These are phyloP conservation scores for Suillus discolor DNA, from an alignment of 768 basidiomycete genomes.

Conservation along the genomic window DNA sequence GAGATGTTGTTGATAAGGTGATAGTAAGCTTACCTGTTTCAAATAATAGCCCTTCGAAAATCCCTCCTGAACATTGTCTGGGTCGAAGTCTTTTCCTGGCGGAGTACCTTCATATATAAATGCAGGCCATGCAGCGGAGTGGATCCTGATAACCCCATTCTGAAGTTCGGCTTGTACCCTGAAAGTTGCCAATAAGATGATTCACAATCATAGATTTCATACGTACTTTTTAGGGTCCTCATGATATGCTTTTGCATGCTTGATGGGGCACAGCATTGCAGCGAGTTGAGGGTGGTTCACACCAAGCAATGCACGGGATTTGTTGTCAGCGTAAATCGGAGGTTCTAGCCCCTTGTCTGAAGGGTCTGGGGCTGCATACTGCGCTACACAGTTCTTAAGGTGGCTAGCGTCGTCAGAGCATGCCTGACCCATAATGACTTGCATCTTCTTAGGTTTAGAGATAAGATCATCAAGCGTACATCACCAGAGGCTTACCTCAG, in stretches of 20 bases:
- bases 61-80: neutral
- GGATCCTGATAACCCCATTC: neutral
- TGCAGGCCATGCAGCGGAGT: constrained; percentile 4
- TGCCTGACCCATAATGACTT: no score
- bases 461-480: no score
- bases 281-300: neutral
- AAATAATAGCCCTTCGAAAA: constrained; percentile 4
- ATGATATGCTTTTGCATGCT: neutral
- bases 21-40: neutral
- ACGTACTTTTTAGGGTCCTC: neutral
- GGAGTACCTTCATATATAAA: constrained; percentile 7
- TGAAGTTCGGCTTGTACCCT: neutral
- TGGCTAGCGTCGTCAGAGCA: no score
- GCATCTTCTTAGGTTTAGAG: no score
- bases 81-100: constrained; percentile 7
- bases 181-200: neutral
- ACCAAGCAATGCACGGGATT: no score
- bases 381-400: no score
- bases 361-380: no score
- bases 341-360: no score
- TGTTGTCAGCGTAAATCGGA: no score
- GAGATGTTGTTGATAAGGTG: neutral
- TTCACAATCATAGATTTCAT: neutral
- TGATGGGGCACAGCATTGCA: neutral
- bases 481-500: no score